These are phyloP conservation scores for Pythium pyrilobum DNA, from an alignment of 352 stramenopile species.

Conservation along the genomic window DNA sequence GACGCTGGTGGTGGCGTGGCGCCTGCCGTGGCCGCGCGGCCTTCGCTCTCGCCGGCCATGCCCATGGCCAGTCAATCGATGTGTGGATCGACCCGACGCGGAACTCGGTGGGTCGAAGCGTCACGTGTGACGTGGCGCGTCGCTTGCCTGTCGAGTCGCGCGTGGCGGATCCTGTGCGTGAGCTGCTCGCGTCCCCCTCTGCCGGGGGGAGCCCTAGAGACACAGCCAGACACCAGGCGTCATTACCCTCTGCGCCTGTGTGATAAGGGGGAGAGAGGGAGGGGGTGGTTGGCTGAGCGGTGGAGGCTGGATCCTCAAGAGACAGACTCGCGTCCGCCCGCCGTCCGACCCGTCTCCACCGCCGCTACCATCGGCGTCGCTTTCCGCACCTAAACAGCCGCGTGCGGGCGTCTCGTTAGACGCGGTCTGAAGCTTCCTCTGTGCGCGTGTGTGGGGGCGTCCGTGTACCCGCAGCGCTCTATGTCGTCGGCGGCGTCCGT, in stretches of 20 bases:
- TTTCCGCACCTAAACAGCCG: neutral
- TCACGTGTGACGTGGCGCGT: slow-evolving; percentile 18
- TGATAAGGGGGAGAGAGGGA: too few species aligned
- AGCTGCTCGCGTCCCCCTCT: too few species aligned
- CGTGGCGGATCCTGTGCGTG: neutral
- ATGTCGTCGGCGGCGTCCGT: too few species aligned
- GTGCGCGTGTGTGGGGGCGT: too few species aligned
- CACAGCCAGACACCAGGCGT: neutral
- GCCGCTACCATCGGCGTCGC: too few species aligned
- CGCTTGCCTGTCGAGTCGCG: neutral
- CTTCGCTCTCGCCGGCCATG: slow-evolving; percentile 62
- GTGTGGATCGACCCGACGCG: neutral
- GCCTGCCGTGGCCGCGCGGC: slow-evolving; percentile 14
- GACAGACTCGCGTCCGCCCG: slow-evolving; percentile 1
- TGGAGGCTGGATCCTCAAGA: slow-evolving; percentile 21
- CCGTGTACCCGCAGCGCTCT: too few species aligned
- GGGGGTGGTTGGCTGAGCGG: neutral
- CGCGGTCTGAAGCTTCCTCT: neutral
- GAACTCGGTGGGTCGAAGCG: slow-evolving; percentile 10
- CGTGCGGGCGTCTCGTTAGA: neutral
- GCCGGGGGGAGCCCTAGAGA: too few species aligned
- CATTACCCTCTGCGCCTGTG: neutral
- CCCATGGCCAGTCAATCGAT: slow-evolving; percentile 30
- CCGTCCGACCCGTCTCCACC: neutral
- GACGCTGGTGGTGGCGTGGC: neutral